Percentiles rank a stretch among this genome's conserved stretches.
These are phyloP conservation scores for Laburnicola sp. DNA, from an alignment of 2,329 filamentous ascomycete genomes.

Conservation along the genomic window DNA sequence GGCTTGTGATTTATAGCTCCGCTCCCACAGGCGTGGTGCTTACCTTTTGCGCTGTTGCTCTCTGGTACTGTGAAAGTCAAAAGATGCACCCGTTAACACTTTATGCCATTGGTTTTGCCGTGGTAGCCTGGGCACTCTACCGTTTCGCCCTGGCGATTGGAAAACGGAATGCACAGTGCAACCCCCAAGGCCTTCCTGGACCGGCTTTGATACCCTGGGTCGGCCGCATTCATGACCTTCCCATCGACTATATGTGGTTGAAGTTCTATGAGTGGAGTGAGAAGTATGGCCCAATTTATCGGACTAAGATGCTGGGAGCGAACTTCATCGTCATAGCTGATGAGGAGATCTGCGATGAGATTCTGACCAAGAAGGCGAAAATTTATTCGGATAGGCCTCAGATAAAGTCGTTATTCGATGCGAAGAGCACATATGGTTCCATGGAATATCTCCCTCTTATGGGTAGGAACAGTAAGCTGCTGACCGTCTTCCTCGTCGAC, in stretches of 20 bases:
- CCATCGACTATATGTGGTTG: conserved; percentile 52
- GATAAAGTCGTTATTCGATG: conserved; percentile 57
- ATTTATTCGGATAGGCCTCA: conserved; percentile 57
- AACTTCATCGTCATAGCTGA: conserved; percentile 56
- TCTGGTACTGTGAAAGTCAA: not conserved
- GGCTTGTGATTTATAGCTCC: conserved; percentile 6
- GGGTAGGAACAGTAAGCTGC: conserved; percentile 57
- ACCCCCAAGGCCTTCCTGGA: conserved; percentile 45
- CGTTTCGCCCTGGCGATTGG: conserved; percentile 39
- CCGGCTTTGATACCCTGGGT: conserved; percentile 45
- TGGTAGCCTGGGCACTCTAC: conserved; percentile 44
- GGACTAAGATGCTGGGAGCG: conserved; percentile 45
- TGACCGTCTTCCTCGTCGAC: not conserved
- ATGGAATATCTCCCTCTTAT: conserved; percentile 61
- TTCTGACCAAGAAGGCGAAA: conserved; percentile 57
- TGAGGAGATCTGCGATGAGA: conserved; percentile 57
- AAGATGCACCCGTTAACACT: conserved; percentile 49
- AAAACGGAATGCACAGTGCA: conserved; percentile 44
- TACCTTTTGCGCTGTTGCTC: not conserved
- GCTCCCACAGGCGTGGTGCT: not conserved
- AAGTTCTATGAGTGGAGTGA: conserved; percentile 53
- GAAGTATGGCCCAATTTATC: conserved; percentile 41
- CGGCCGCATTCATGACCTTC: conserved; percentile 42
- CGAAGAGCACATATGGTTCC: conserved; percentile 58
- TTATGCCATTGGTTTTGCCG: conserved; percentile 41